Percentiles rank a stretch among this genome's conserved stretches.
phyloP scores from a whole-genome alignment of 2,329 filamentous ascomycete species.

The Aureobasidium sp. region DNA sequence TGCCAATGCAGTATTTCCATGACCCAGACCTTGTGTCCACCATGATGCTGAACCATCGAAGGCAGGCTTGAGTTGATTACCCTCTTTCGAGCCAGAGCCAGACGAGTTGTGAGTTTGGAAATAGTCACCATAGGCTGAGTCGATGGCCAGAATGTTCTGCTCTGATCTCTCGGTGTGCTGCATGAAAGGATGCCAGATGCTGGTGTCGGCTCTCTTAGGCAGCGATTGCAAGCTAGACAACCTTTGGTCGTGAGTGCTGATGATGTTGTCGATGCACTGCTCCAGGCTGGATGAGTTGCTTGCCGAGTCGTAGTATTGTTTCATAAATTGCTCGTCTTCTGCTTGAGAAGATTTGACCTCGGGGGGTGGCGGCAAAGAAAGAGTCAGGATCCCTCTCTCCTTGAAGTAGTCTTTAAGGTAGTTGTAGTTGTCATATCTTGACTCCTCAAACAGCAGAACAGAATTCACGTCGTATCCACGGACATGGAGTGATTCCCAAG shows the following conservation, averaged over 20 bases:
- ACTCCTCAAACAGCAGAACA: slow-evolving; percentile 62
- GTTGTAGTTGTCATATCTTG: slow-evolving; percentile 58
- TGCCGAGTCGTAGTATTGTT: slow-evolving; percentile 53
- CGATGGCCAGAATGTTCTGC: slow-evolving; percentile 64
- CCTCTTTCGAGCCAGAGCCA: slow-evolving; percentile 17
- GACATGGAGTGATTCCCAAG: slow-evolving; percentile 70
- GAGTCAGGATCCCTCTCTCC: slow-evolving; percentile 44
- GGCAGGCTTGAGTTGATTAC: slow-evolving; percentile 51
- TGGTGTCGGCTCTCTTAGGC: slow-evolving; percentile 52
- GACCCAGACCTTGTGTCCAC: slow-evolving; percentile 86
- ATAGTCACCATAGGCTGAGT: slow-evolving; percentile 71
- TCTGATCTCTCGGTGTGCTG: slow-evolving; percentile 62
- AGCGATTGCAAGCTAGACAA: slow-evolving; percentile 56
- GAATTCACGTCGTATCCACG: slow-evolving; percentile 70
- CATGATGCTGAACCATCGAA: slow-evolving; percentile 83
- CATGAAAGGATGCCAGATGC: slow-evolving; percentile 83
- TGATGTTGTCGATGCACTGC: slow-evolving; percentile 46
- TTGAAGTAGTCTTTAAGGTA: slow-evolving; percentile 64
- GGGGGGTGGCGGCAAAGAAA: slow-evolving; percentile 48
- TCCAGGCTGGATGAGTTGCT: slow-evolving; percentile 35
- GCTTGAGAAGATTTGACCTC: slow-evolving; percentile 31
- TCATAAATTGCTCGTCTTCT: slow-evolving; percentile 53
- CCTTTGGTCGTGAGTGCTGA: slow-evolving; percentile 48
- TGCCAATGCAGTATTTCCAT: slow-evolving; percentile 64
- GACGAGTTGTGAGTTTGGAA: slow-evolving; percentile 54